A percentile compares a stretch with the other conserved stretches of the same genome.
phyloP scores from a whole-genome alignment of 2,329 filamentous ascomycete genomes.

The Pestalotiopsis sp. region DNA sequence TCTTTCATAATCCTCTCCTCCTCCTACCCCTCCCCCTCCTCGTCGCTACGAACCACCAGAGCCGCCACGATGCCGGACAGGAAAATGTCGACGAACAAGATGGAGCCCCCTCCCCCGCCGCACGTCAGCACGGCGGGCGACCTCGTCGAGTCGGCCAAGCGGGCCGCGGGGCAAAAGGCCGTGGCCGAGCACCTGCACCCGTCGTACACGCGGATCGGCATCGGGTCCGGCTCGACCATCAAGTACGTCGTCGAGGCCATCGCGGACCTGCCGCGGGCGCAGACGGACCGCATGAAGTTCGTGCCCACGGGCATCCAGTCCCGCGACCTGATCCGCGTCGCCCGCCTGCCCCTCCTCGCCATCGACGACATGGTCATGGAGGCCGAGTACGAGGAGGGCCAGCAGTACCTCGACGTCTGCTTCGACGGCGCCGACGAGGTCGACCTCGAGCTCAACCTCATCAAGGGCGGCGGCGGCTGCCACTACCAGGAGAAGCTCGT shows the following conservation, averaged over 20 bases:
- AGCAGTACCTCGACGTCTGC: constrained; percentile 74
- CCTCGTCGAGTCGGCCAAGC: constrained; percentile 59
- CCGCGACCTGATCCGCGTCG: constrained; percentile 79
- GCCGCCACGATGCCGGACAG: not conserved
- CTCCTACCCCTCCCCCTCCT: not conserved
- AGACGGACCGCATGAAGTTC: constrained; percentile 73
- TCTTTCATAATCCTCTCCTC: not conserved
- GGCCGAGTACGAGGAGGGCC: constrained; percentile 40
- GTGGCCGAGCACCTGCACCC: constrained; percentile 72
- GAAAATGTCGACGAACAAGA: constrained; percentile 7
- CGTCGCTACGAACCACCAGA: not conserved
- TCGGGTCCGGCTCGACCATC: constrained; percentile 80
- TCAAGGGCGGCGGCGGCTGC: constrained; percentile 97
- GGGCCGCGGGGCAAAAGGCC: constrained; percentile 72
- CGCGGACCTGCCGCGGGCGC: constrained; percentile 55
- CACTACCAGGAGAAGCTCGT: constrained; percentile 98
- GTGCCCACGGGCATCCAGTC: constrained; percentile 92
- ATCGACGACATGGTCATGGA: constrained; percentile 73
- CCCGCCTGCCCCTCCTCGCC: constrained; percentile 74
- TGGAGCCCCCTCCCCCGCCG: constrained; percentile 15
- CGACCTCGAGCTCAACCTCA: constrained; percentile 90
- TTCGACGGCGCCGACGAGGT: constrained; percentile 99
- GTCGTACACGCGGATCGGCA: constrained; percentile 67
- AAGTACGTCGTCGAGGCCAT: constrained; percentile 87
- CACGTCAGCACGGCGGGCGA: constrained; percentile 16